Evolutionary conservation across 2,329 filamentous ascomycete species (phyloP).

Genomic region (Acephala macrosclerotiorum): DNA sequence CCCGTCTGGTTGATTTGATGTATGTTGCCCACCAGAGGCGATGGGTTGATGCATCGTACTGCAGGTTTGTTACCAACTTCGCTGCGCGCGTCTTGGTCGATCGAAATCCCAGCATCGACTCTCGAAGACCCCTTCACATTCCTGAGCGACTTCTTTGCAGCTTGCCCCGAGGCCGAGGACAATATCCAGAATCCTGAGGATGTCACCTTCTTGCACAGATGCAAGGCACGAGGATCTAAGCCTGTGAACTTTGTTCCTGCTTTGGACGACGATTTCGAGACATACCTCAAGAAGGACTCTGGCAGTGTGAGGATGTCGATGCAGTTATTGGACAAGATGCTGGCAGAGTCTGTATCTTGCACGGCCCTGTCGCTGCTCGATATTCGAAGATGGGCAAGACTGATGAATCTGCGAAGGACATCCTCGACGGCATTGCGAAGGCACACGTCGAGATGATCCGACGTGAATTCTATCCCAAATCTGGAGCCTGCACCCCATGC

Average conservation of each 20-base stretch:
- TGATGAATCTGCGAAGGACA: conserved; percentile 91
- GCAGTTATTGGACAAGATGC: conserved; percentile 95
- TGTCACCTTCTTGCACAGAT: conserved; percentile 91
- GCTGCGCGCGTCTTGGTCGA: conserved; percentile 84
- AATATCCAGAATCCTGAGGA: conserved; percentile 97
- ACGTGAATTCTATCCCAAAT: conserved; percentile 6
- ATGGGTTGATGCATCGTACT: conserved; percentile 87
- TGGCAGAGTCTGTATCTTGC: conserved; percentile 89
- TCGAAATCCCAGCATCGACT: conserved; percentile 4
- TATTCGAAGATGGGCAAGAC: conserved; percentile 75
- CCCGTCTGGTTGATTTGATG: conserved; percentile 84
- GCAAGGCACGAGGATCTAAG: conserved; percentile 88
- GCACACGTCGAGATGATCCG: conserved; percentile 73
- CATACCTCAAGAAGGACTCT: conserved; percentile 99
- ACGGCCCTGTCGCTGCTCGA: conserved; percentile 88
- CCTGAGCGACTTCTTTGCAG: conserved; percentile 78
- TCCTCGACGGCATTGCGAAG: conserved; percentile 86
- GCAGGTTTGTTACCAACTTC: conserved; percentile 75
- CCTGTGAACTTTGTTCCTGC: conserved; percentile 92
- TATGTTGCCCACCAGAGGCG: conserved; percentile 86
- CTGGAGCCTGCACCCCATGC: neutral
- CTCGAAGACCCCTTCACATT: conserved; percentile 75
- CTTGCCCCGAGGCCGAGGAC: conserved; percentile 82
- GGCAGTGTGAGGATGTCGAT: conserved; percentile 96
- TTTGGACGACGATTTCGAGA: conserved; percentile 94